Evolutionary conservation across 1,284 basidiomycete genomes (phyloP).

Genomic region (Trametes polyzona): DNA sequence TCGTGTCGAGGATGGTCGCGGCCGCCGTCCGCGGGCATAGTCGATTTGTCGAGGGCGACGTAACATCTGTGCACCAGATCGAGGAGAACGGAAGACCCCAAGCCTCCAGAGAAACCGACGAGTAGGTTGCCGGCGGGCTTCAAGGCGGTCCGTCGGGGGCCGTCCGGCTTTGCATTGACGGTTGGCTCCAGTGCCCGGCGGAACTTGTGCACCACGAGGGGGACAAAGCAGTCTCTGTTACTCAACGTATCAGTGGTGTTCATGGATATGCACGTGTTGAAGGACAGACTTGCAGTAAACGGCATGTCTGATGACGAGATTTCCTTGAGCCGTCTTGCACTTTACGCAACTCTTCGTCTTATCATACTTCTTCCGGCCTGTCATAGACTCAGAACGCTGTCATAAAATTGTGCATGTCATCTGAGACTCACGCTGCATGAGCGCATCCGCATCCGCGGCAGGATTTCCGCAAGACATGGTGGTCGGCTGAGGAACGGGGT

Average conservation of each 20-base stretch:
- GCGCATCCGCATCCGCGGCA: slow-evolving; percentile 53
- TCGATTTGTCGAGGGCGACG: slow-evolving; percentile 42
- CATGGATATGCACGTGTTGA: not conserved
- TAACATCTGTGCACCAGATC: slow-evolving; percentile 70
- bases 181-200: slow-evolving; percentile 65
- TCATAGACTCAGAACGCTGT: not conserved
- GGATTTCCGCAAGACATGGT: slow-evolving; percentile 59
- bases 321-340: slow-evolving; percentile 67
- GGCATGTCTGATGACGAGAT: slow-evolving; percentile 74
- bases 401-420: not conserved
- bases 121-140: slow-evolving; percentile 70
- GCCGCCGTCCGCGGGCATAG: slow-evolving; percentile 50
- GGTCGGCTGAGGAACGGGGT: not conserved
- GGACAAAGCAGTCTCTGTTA: slow-evolving; percentile 67
- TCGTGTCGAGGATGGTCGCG: slow-evolving; percentile 67
- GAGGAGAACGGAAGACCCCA: slow-evolving; percentile 73
- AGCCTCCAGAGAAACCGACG: slow-evolving; percentile 73
- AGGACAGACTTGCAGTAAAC: slow-evolving; percentile 79
- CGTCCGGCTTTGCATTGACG: slow-evolving; percentile 58
- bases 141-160: slow-evolving; percentile 52
- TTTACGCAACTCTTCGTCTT: slow-evolving; percentile 67
- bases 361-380: slow-evolving; percentile 68
- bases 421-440: slow-evolving; percentile 63
- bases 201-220: slow-evolving; percentile 65
- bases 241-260: not conserved